Evolutionary conservation across 257 asterid species (phyloP).

Genomic region (Handroanthus guayacan): DNA sequence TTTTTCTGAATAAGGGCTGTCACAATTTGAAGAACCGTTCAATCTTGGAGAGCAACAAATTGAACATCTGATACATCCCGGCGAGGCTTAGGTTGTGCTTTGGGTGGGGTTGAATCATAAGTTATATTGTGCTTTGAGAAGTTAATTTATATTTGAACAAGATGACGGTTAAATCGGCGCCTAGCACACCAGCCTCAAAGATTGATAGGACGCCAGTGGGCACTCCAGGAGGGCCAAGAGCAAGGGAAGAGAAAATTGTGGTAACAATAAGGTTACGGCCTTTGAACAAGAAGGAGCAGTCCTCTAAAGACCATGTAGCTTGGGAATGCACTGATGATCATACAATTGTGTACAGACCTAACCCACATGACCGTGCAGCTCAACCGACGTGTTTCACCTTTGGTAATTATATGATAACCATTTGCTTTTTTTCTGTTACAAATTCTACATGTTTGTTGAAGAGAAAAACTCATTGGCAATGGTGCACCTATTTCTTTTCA

Average conservation of each 20-base stretch:
- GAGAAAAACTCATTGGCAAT: conserved; percentile 12
- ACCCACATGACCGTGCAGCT: conserved; percentile 64
- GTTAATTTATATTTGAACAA: conserved; percentile 20
- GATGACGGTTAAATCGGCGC: conserved; percentile 74
- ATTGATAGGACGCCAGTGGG: conserved; percentile 72
- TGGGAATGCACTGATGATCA: conserved; percentile 92
- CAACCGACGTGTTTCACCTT: conserved; percentile 68
- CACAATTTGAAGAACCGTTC: neutral
- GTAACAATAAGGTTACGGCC: conserved; percentile 94
- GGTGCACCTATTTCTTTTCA: conserved; percentile 38
- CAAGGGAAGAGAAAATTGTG: conserved; percentile 85
- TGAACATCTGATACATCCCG: conserved; percentile 1
- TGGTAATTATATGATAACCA: conserved; percentile 53
- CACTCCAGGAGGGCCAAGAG: conserved; percentile 72
- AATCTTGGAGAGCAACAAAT: neutral
- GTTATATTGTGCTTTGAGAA: neutral
- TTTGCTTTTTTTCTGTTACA: neutral
- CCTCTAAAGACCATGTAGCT: conserved; percentile 76
- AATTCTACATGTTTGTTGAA: conserved; percentile 17
- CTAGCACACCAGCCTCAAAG: conserved; percentile 80
- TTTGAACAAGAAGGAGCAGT: conserved; percentile 82
- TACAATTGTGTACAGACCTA: conserved; percentile 66
- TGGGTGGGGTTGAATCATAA: conserved; percentile 19
- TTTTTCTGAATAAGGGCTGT: conserved; percentile 20
- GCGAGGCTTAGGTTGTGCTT: conserved; percentile 39